These are phyloP conservation scores for Eimeria maxima DNA, from an alignment of 169 alveolate species.

Conservation along the genomic window DNA sequence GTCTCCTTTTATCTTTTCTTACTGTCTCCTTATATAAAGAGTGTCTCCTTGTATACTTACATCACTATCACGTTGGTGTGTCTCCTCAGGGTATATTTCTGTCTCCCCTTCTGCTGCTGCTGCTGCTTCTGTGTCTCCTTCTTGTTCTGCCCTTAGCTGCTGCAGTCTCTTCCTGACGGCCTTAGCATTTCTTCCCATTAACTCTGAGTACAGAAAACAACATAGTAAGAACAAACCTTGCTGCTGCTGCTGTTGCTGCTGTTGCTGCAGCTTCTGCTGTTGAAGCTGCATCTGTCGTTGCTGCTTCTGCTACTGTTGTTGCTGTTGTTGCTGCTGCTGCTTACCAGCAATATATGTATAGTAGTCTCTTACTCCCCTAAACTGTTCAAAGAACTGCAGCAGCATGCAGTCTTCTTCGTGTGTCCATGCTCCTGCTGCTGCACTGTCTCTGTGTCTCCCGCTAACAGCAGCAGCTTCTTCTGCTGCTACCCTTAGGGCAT, in stretches of 20 bases:
- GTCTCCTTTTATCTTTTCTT: too few species aligned
- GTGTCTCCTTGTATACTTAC: background rate
- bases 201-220: conserved; percentile 20
- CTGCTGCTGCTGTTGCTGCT: too few species aligned
- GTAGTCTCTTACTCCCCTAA: conserved; percentile 58
- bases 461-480: conserved; percentile 43
- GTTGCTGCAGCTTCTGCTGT: background rate
- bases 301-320: conserved; percentile 32
- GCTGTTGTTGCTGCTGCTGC: conserved; percentile 54
- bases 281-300: background rate
- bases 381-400: conserved; percentile 47
- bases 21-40: too few species aligned
- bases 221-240: background rate
- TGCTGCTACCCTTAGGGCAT: conserved; percentile 34
- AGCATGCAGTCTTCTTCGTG: conserved; percentile 65
- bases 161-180: conserved; percentile 77
- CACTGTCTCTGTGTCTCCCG: conserved; percentile 7
- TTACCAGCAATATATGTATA: conserved; percentile 34
- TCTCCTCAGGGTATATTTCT: background rate
- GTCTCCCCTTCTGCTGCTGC: conserved; percentile 21
- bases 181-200: conserved; percentile 60
- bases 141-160: conserved; percentile 34
- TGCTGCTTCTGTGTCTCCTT: background rate
- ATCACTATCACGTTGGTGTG: background rate
- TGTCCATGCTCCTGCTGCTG: conserved; percentile 2